Evolutionary conservation across 306 rosid species (phyloP).

Genomic region (Arachis hypogaea): DNA sequence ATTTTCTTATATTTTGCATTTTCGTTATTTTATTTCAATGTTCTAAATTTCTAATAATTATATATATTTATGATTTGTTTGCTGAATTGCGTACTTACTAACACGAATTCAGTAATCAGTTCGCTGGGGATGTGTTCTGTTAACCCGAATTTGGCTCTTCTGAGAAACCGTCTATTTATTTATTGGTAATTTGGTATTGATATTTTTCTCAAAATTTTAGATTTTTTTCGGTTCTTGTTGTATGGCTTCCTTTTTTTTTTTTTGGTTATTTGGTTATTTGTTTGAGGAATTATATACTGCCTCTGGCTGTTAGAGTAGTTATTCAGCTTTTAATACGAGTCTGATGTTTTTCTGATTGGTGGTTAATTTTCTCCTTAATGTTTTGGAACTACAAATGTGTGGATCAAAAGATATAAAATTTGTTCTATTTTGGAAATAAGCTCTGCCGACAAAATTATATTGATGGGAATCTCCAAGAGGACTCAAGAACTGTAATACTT

Average conservation of each 20-base stretch:
- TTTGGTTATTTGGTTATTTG: slow-evolving; percentile 2
- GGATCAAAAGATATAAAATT: neutral
- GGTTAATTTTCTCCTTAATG: slow-evolving; percentile 7
- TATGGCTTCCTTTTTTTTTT: neutral
- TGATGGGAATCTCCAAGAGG: slow-evolving; percentile 23
- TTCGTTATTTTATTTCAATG: slow-evolving; percentile 15
- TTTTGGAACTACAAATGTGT: neutral
- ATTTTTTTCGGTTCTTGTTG: slow-evolving; percentile 11
- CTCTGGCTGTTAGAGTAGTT: neutral
- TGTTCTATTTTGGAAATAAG: slow-evolving; percentile 19
- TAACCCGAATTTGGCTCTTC: slow-evolving; percentile 18
- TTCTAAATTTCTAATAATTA: slow-evolving; percentile 10
- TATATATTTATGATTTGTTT: slow-evolving; percentile 7
- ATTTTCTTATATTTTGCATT: neutral
- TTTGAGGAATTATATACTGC: slow-evolving; percentile 13
- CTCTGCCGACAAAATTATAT: slow-evolving; percentile 9
- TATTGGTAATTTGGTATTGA: neutral
- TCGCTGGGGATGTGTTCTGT: neutral
- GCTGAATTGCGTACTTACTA: neutral
- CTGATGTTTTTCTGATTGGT: neutral
- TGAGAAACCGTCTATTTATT: neutral
- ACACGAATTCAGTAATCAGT: neutral
- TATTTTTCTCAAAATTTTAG: slow-evolving; percentile 5
- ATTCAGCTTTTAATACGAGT: slow-evolving; percentile 8
- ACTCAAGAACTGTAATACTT: neutral